These are phyloP conservation scores for Ulmus americana DNA, from an alignment of 331 rosid genomes.

Conservation along the genomic window DNA sequence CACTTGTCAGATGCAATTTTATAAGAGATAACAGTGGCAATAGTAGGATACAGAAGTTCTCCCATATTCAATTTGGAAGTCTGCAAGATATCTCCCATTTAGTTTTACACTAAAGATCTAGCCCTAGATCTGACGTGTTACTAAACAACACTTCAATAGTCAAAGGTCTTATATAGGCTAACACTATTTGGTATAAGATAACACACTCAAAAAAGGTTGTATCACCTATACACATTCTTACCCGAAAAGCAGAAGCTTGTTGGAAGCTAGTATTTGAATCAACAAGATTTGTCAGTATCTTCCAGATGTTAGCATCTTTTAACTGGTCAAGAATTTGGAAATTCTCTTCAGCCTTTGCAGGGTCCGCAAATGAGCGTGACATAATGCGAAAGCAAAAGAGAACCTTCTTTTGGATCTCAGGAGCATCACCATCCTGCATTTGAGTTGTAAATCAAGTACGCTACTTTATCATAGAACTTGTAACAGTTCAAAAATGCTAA, in stretches of 20 bases:
- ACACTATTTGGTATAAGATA: conserved; percentile 1
- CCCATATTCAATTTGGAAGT: neutral
- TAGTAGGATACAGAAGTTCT: too few species aligned
- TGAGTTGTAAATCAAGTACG: conserved; percentile 35
- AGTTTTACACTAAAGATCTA: neutral
- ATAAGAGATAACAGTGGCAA: too few species aligned
- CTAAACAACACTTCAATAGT: neutral
- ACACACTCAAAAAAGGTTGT: conserved; percentile 5
- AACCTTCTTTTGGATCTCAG: conserved; percentile 71
- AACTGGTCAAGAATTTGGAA: conserved; percentile 81
- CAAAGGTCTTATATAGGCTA: neutral
- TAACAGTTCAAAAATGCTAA: conserved; percentile 22
- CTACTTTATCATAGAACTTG: conserved; percentile 17
- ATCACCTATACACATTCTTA: conserved; percentile 29
- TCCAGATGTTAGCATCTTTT: conserved; percentile 93
- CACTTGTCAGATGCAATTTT: too few species aligned
- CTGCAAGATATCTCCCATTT: neutral
- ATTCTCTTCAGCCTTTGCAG: conserved; percentile 74
- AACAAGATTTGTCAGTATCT: conserved; percentile 73
- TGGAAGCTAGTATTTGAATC: conserved; percentile 69
- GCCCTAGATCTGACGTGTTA: neutral
- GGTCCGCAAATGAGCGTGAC: conserved; percentile 84
- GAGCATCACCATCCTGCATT: conserved; percentile 77
- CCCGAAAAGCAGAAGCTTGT: conserved; percentile 62
- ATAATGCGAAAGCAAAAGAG: conserved; percentile 68